Conservation (phyloP, 495 filamentous ascomycete species). For the Daldinia vernicosa region DNA sequence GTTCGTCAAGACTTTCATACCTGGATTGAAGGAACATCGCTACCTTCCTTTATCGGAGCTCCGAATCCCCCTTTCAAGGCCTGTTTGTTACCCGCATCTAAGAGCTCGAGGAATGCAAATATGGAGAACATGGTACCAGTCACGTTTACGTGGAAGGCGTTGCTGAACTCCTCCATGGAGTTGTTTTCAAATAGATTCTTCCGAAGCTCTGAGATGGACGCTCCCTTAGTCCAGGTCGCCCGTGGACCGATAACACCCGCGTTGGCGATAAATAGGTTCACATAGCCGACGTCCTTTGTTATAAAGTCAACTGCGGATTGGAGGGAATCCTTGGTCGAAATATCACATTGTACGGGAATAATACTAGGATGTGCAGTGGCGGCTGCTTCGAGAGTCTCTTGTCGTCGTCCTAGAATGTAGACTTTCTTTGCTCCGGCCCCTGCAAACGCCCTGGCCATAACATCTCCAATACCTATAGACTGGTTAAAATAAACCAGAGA, state of each 20-base stretch:
- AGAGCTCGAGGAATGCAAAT: conserved; percentile 64
- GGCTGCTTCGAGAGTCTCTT: conserved; percentile 58
- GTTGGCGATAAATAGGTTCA: conserved; percentile 69
- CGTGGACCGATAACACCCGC: conserved; percentile 60
- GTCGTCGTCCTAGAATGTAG: conserved; percentile 68
- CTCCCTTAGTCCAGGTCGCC: conserved; percentile 46
- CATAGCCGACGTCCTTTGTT: conserved; percentile 57
- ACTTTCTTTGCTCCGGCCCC: conserved; percentile 68
- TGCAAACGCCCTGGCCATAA: conserved; percentile 67
- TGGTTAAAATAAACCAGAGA: not conserved
- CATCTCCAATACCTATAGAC: conserved; percentile 63
- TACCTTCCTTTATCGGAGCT: conserved; percentile 24
- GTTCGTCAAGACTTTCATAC: not conserved
- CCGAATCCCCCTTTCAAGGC: conserved; percentile 46
- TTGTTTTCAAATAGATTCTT: conserved; percentile 54
- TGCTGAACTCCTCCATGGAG: conserved; percentile 61
- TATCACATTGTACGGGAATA: conserved; percentile 64
- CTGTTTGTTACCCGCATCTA: conserved; percentile 65
- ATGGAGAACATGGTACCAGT: conserved; percentile 63
- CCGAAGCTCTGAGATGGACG: conserved; percentile 54
- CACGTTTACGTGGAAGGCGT: conserved; percentile 61
- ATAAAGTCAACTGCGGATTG: conserved; percentile 58
- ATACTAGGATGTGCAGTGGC: conserved; percentile 50
- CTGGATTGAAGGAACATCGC: conserved; percentile 50
- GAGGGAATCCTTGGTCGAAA: conserved; percentile 65